Percentiles rank a stretch among this genome's conserved stretches.
Evolutionary conservation across 2,329 filamentous ascomycete species (phyloP).

Genomic region (Pseudopithomyces chartarum): DNA sequence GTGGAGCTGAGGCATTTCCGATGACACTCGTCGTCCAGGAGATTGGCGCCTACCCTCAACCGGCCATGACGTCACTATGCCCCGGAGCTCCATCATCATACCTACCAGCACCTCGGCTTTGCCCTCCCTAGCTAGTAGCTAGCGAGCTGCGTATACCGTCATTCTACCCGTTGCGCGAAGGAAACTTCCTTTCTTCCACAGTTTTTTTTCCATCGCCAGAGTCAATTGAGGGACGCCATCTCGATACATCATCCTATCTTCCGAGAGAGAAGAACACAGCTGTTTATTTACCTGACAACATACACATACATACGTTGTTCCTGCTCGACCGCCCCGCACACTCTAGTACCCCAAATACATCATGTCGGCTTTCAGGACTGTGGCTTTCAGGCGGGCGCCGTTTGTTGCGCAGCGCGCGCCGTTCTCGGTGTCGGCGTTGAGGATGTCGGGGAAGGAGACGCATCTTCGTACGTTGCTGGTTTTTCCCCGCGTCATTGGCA

Average conservation of each 20-base stretch:
- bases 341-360: too few species aligned
- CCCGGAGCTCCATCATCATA: conserved; percentile 1
- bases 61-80: not conserved
- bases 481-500: not conserved
- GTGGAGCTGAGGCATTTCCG: too few species aligned
- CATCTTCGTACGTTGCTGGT: conserved; percentile 46
- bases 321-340: too few species aligned
- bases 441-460: conserved; percentile 51
- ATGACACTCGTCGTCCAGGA: conserved; percentile 10
- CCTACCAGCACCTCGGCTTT: conserved; percentile 5
- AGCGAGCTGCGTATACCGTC: not conserved
- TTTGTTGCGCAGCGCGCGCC: conserved; percentile 38
- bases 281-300: too few species aligned
- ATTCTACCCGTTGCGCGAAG: not conserved
- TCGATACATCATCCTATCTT: too few species aligned
- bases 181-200: too few species aligned
- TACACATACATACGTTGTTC: too few species aligned
- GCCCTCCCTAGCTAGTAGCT: not conserved
- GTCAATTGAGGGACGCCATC: too few species aligned
- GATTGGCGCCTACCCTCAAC: not conserved
- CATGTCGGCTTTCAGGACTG: conserved; percentile 40
- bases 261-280: too few species aligned
- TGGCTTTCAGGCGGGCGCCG: conserved; percentile 38
- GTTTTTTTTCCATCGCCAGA: too few species aligned
- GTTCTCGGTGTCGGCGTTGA: conserved; percentile 46